Base-by-base conservation (phyloP, 2,329 filamentous ascomycete species). In the Stagonosporopsis vannaccii region DNA sequence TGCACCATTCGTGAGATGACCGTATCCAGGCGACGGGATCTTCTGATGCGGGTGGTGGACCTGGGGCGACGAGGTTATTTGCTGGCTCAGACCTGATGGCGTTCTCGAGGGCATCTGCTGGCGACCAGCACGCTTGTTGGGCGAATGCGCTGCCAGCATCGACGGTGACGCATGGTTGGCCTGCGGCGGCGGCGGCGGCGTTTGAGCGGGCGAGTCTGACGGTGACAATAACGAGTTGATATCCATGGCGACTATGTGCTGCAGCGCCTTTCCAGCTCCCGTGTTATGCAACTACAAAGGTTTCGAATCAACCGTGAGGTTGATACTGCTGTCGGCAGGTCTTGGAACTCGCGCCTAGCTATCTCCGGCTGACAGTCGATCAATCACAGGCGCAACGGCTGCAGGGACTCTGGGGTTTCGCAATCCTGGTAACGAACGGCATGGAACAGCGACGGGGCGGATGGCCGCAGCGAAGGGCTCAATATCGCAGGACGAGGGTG, bases 201-300 rank as follows among this genome's bases (percentile, higher is more conserved):
- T 75, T 56, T 62, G 63, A 39, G 74, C 69, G 47, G 78, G 71
- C 64, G 77, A 77, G 55, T 81, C 78, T 59, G 79, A 78, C 35
- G 80, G 79, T 67, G 79, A 81, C 47, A 82, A 67, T 47, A 82
- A 72, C 42, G 78, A 78, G 66, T 79, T 79, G 75, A 82, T 82
- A 64, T 82, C 77, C 80, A 82, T 82, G 39, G 42, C 59, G 62
- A 19, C 7, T 8, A n/a, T 19, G 23, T 28, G 37, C 35, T 11
- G 40, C 58, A 60, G 40, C 42, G 51, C 37, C 33, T 39, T 17
- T 13, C 30, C 32, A 46, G 56, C 45, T 54, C 28, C 43, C 44
- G 41, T 46, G 35, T 40, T 37, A 15, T 22, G 4, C 32, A 15
- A 39, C 22, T 20, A 8, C 33, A 13, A 7, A 23, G 11, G 30